These are phyloP conservation scores for Saussurea involucrata DNA, from an alignment of 129 eudicot species.

Conservation along the genomic window DNA sequence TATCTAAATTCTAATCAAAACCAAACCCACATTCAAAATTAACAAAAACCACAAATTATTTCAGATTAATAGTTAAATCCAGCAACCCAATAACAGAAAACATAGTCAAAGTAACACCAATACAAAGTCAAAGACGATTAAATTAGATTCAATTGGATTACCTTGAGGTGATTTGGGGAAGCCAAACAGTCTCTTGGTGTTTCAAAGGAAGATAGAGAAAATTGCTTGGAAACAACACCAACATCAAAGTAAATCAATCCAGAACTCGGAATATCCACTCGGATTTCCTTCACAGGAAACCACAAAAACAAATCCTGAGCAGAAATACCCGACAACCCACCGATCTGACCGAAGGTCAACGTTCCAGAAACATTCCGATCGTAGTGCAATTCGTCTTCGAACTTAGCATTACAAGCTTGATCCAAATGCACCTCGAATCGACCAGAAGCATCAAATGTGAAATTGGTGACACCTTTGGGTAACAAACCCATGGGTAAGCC, in stretches of 20 bases:
- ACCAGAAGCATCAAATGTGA: constrained; percentile 48
- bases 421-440: constrained; percentile 65
- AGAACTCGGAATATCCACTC: constrained; percentile 84
- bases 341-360: constrained; percentile 67
- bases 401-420: constrained; percentile 76
- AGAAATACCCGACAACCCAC: constrained; percentile 66
- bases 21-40: not conserved
- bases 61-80: not conserved
- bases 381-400: constrained; percentile 84
- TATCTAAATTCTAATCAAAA: not conserved
- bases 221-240: constrained; percentile 88
- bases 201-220: constrained; percentile 74
- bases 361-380: constrained; percentile 64
- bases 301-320: constrained; percentile 92
- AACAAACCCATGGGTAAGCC: constrained; percentile 73
- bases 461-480: constrained; percentile 76
- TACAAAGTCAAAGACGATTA: constrained; percentile 5
- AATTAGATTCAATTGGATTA: constrained; percentile 28
- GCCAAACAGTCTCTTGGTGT: constrained; percentile 85
- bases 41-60: not conserved
- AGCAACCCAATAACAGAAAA: not conserved
- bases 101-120: no score
- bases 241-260: constrained; percentile 90
- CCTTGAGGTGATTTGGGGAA: constrained; percentile 30
- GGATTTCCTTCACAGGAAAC: constrained; percentile 76